Evolutionary conservation across 2,329 filamentous ascomycete genomes (phyloP), one percentile per base, ranked within the genome.

Genomic region (Botrytis pseudocinerea): DNA sequence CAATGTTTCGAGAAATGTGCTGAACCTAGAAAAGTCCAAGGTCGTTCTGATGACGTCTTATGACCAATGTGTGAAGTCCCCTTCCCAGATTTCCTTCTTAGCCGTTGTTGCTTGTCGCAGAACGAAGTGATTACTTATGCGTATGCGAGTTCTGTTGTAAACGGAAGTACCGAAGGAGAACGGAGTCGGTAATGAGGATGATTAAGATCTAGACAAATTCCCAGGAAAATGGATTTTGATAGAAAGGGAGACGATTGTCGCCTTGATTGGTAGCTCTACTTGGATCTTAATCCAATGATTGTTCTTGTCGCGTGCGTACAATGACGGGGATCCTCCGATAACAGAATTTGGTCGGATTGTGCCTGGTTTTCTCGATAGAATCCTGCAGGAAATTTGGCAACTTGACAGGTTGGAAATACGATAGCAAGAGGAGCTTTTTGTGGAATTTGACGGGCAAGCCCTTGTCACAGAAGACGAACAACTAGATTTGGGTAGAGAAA

Each of bases 221-320:
- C 54, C 48, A 59, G 70, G 63, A 38, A 60, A 59, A 68, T 51
- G 28, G 20, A 42, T 12, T 28, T 32, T 28, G 60, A 70, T 66
- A 44, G 28, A 70, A 68, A 64, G 69, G 70, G 51, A 62, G 64
- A 71, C 73, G 75, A 65, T 70, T 40, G 64, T 70, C 73, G 69
- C 74, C 72, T 76, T 70, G 69, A 57, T 66, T 65, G 61, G 63
- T 69, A 70, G 72, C 72, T 54, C 57, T 65, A 68, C 20, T 68
- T 44, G 61, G 60, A 35, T 70, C 71, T 65, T 76, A 73, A 70
- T 64, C 77, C 76, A 78, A 77, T 78, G 74, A 74, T 71, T 63
- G 74, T 46, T 74, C 71, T 70, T 76, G 76, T 77, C 75, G 76
- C 73, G 73, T 77, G 75, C 74, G 72, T 71, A 61, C n/a, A 70